Percentiles rank a stretch among this genome's conserved stretches.
phyloP scores from a whole-genome alignment of 208 protist genomes.

The Crithidia thermophila region DNA sequence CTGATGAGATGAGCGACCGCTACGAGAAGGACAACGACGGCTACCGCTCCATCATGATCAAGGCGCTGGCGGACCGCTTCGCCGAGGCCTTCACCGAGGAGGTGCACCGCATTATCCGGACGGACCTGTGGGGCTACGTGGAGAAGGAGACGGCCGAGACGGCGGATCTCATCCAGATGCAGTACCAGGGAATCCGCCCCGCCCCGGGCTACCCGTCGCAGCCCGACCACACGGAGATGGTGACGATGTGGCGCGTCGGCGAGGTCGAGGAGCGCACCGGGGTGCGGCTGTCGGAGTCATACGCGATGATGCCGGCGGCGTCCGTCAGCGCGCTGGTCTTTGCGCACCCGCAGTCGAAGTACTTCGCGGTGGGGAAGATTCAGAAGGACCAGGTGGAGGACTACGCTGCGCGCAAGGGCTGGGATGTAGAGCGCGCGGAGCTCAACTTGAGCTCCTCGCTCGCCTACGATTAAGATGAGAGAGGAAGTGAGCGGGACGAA shows the following conservation, averaged over 20 bases:
- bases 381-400: conserved; percentile 93
- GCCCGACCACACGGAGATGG: conserved; percentile 97
- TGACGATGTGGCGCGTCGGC: conserved; percentile 86
- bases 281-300: conserved; percentile 93
- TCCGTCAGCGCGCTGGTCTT: conserved; percentile 95
- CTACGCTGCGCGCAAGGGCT: conserved; percentile 86
- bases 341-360: conserved; percentile 91
- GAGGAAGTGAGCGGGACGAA: background rate
- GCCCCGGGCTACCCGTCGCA: conserved; percentile 97
- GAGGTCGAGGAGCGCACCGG: conserved; percentile 58
- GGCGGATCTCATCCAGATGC: conserved; percentile 93
- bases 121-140: conserved; percentile 93
- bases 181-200: conserved; percentile 97
- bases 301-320: conserved; percentile 95
- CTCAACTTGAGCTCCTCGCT: conserved; percentile 45
- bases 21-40: conserved; percentile 92
- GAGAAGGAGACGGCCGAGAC: conserved; percentile 72
- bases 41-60: conserved; percentile 94
- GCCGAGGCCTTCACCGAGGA: conserved; percentile 89
- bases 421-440: conserved; percentile 47
- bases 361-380: conserved; percentile 97
- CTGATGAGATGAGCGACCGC: conserved; percentile 75
- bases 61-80: conserved; percentile 94
- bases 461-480: conserved; percentile 39
- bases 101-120: conserved; percentile 91